These are phyloP conservation scores for Cryptosporidium xiaoi DNA, from an alignment of 169 alveolate species.

Conservation along the genomic window DNA sequence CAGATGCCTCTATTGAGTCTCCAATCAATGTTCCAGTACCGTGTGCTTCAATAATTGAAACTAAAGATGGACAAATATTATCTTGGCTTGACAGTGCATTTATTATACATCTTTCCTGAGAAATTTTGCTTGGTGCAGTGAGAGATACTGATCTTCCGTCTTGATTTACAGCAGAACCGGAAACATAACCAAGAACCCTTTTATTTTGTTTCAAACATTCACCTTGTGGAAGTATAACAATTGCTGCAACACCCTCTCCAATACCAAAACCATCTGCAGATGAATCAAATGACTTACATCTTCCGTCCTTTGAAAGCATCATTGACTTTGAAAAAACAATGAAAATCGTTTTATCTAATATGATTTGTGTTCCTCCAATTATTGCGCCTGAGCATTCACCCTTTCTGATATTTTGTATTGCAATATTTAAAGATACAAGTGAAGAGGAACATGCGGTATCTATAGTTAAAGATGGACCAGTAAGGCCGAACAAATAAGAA, in stretches of 20 bases:
- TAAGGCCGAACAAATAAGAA: constrained; percentile 54
- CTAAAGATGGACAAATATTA: constrained; percentile 37
- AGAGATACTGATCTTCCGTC: constrained; percentile 53
- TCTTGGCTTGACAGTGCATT: constrained; percentile 38
- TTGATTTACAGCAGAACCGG: constrained; percentile 65
- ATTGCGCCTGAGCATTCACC: constrained; percentile 67
- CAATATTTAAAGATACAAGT: constrained; percentile 45
- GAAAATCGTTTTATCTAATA: constrained; percentile 74
- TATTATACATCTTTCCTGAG: constrained; percentile 43
- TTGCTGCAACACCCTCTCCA: constrained; percentile 83
- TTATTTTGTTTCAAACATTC: constrained; percentile 15
- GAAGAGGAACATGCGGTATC: constrained; percentile 73
- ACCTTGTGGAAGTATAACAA: constrained; percentile 70
- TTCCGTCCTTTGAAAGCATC: constrained; percentile 81
- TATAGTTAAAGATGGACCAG: constrained; percentile 62
- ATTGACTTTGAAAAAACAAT: constrained; percentile 77
- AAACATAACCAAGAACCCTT: constrained; percentile 28
- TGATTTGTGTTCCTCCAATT: constrained; percentile 79
- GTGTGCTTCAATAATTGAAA: constrained; percentile 50
- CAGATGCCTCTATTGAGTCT: constrained; percentile 57
- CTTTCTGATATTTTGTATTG: constrained; percentile 53
- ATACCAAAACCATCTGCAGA: constrained; percentile 82
- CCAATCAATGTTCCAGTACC: constrained; percentile 70
- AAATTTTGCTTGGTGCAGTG: constrained; percentile 41
- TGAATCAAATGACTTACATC: constrained; percentile 82